phyloP scores from a whole-genome alignment of 306 rosid species.

The Prosopis cineraria region DNA sequence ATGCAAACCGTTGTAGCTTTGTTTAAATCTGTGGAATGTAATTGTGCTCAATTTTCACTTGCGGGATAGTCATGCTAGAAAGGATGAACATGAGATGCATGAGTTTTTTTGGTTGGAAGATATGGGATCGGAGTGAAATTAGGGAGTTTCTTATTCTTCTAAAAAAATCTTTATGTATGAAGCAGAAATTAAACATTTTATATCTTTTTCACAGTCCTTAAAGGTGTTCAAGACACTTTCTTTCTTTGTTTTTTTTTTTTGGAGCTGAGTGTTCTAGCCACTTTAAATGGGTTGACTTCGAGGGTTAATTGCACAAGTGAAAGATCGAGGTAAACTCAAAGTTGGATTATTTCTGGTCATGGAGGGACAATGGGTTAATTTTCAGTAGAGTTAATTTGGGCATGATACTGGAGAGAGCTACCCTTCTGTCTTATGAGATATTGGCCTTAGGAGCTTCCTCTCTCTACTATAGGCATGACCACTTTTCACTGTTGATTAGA shows the following conservation, averaged over 20 bases:
- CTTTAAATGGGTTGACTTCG: slow-evolving; percentile 3
- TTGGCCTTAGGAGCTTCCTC: slow-evolving; percentile 29
- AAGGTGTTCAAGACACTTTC: background rate
- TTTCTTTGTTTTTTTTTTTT: too few relatives aligned
- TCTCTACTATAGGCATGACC: background rate
- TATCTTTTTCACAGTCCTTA: background rate
- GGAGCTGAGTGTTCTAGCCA: slow-evolving; percentile 2
- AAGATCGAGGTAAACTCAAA: background rate
- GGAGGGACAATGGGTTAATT: background rate
- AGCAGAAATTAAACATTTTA: background rate
- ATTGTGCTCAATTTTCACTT: background rate
- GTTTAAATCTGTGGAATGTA: background rate
- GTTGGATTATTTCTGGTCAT: background rate
- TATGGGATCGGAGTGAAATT: background rate
- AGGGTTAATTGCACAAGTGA: background rate
- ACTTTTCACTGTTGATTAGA: background rate
- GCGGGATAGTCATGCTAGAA: background rate
- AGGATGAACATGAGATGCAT: background rate
- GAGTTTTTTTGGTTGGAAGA: slow-evolving; percentile 7
- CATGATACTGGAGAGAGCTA: background rate
- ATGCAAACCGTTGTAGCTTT: background rate
- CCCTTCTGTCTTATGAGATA: background rate
- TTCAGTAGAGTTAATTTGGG: background rate
- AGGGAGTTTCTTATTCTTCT: background rate
- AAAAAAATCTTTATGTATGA: background rate